Conservation (phyloP, 2,329 filamentous ascomycete genomes). For the Pseudogymnoascus sp. region DNA sequence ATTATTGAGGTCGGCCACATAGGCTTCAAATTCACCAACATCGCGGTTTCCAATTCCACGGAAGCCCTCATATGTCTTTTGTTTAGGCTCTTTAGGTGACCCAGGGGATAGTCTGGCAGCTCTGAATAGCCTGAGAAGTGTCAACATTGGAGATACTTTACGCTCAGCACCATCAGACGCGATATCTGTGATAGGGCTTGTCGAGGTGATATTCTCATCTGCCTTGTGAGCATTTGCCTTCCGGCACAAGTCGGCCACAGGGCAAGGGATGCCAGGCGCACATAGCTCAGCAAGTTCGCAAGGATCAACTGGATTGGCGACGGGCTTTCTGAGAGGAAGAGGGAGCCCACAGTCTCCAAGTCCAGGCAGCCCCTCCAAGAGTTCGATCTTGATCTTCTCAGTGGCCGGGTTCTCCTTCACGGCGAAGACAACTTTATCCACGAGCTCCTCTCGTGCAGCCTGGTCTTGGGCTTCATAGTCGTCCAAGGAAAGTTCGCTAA, state of each 20-base stretch:
- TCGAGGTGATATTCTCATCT: background rate
- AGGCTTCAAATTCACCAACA: background rate
- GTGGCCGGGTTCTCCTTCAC: background rate
- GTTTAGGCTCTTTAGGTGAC: background rate
- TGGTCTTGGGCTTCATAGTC: background rate
- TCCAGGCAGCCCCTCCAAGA: background rate
- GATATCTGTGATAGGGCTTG: no score
- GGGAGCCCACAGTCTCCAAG: background rate
- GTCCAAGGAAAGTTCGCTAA: background rate
- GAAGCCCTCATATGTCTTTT: background rate
- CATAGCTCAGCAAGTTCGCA: background rate
- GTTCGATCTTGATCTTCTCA: conserved; percentile 1
- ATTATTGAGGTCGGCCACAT: background rate
- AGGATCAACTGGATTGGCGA: background rate
- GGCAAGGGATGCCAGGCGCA: background rate
- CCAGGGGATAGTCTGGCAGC: background rate
- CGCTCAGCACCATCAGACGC: background rate
- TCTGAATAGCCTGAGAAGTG: background rate
- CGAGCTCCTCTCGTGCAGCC: background rate
- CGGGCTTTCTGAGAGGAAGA: background rate
- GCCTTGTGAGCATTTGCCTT: background rate
- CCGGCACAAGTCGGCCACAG: background rate
- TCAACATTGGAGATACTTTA: background rate
- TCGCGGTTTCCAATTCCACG: background rate
- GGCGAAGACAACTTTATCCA: background rate